These are phyloP conservation scores for Colletotrichum tamarilloi DNA, from an alignment of 2,329 filamentous ascomycete species.

Conservation along the genomic window DNA sequence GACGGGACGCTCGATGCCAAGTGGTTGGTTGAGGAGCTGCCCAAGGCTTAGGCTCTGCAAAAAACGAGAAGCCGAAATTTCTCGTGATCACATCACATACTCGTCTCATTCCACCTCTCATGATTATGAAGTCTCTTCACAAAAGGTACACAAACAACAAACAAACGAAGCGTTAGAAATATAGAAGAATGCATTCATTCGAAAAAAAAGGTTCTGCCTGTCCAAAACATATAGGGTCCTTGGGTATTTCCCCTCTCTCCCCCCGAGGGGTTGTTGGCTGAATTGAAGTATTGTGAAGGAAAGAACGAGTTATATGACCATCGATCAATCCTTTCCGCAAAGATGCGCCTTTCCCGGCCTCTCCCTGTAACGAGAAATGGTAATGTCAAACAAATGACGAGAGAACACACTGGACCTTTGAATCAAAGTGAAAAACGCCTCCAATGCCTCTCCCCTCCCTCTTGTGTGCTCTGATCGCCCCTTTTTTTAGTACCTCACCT, in stretches of 20 bases:
- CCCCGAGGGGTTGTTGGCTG: slow-evolving; percentile 1
- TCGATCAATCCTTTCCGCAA: neutral
- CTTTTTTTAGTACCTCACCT: slow-evolving; percentile 19
- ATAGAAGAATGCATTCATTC: slow-evolving; percentile 2
- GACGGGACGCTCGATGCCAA: slow-evolving; percentile 48
- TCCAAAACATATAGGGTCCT: neutral
- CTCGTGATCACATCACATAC: too few relatives aligned
- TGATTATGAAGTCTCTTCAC: neutral
- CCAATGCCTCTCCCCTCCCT: slow-evolving; percentile 40
- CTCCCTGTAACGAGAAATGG: slow-evolving; percentile 4
- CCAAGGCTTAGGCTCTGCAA: neutral
- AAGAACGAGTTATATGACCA: neutral
- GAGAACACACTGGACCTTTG: neutral
- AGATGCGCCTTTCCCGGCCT: slow-evolving; percentile 19
- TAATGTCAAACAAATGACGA: slow-evolving; percentile 2
- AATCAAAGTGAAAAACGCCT: slow-evolving; percentile 41
- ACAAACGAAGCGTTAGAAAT: slow-evolving; percentile 19
- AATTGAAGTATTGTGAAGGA: slow-evolving; percentile 1
- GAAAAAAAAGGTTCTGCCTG: neutral
- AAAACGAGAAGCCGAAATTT: too few relatives aligned
- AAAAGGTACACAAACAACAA: slow-evolving; percentile 4
- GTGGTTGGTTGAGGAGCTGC: slow-evolving; percentile 51
- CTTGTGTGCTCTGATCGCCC: slow-evolving; percentile 31
- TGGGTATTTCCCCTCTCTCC: neutral
- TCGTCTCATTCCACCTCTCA: neutral